These are phyloP conservation scores for Filosporella fistucella DNA, from an alignment of 495 filamentous ascomycete species.

Conservation along the genomic window DNA sequence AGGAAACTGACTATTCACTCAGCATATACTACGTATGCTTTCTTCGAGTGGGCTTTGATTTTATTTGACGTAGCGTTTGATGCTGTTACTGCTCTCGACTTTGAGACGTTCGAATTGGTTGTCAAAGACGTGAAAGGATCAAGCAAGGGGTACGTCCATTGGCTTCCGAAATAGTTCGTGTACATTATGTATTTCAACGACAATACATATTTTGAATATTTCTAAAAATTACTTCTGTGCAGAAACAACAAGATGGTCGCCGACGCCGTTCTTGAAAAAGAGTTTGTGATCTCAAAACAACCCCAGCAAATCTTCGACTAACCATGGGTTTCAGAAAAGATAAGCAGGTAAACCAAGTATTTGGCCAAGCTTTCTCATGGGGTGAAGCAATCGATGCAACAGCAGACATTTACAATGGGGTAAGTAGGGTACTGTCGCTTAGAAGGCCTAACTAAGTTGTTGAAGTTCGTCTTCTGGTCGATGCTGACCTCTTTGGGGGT, in stretches of 20 bases:
- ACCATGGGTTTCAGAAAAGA: constrained; percentile 60
- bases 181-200: constrained; percentile 28
- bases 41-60: constrained; percentile 97
- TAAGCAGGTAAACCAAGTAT: constrained; percentile 64
- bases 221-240: constrained; percentile 26
- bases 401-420: constrained; percentile 90
- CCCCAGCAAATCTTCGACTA: constrained; percentile 10
- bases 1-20: no score
- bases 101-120: constrained; percentile 82
- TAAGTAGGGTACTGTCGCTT: constrained; percentile 36
- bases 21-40: constrained; percentile 98
- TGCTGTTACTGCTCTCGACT: constrained; percentile 93
- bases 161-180: constrained; percentile 77
- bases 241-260: constrained; percentile 57
- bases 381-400: constrained; percentile 70
- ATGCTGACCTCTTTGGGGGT: constrained; percentile 84
- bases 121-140: constrained; percentile 84
- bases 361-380: constrained; percentile 70
- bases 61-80: constrained; percentile 96
- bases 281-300: constrained; percentile 47
- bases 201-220: constrained; percentile 25
- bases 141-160: constrained; percentile 98
- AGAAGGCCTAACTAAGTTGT: constrained; percentile 21
- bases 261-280: constrained; percentile 80
- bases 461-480: constrained; percentile 92